Evolutionary conservation across 495 filamentous ascomycete genomes (phyloP).

Genomic region (Aspergillus diversus): DNA sequence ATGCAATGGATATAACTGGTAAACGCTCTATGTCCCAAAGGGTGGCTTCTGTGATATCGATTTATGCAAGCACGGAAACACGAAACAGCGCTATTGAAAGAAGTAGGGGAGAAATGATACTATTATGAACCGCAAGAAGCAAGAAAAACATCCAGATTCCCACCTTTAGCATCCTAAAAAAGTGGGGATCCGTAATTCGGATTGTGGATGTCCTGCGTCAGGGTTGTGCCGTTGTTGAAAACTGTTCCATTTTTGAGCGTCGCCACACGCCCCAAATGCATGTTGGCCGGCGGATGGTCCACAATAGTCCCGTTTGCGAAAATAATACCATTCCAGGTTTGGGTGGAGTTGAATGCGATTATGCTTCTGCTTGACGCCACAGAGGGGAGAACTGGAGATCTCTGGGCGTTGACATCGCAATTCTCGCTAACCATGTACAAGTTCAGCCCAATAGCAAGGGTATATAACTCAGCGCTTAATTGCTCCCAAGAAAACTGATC

Average conservation of each 20-base stretch:
- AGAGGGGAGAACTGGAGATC: constrained; percentile 10
- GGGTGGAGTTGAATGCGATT: neutral
- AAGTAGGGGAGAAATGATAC: neutral
- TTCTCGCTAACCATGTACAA: constrained; percentile 21
- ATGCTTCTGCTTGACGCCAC: neutral
- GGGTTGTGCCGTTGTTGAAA: constrained; percentile 11
- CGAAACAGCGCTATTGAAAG: neutral
- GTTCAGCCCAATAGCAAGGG: constrained; percentile 17
- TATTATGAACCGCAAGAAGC: neutral
- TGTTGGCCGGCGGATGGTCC: neutral
- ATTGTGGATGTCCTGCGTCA: constrained; percentile 9
- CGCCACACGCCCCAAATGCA: constrained; percentile 15
- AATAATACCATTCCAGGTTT: constrained; percentile 16
- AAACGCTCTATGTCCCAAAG: no score
- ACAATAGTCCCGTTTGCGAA: constrained; percentile 20
- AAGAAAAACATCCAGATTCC: neutral
- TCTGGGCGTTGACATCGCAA: constrained; percentile 18
- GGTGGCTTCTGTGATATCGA: no score
- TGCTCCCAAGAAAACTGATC: constrained; percentile 19
- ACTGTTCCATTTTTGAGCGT: constrained; percentile 15
- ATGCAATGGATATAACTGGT: no score
- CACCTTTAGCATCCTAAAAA: neutral
- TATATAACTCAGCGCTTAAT: constrained; percentile 19
- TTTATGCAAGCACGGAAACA: no score
- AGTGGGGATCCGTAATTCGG: constrained; percentile 3